These are phyloP conservation scores for Cercospora janseana DNA, from an alignment of 2,329 filamentous ascomycete species.

Conservation along the genomic window DNA sequence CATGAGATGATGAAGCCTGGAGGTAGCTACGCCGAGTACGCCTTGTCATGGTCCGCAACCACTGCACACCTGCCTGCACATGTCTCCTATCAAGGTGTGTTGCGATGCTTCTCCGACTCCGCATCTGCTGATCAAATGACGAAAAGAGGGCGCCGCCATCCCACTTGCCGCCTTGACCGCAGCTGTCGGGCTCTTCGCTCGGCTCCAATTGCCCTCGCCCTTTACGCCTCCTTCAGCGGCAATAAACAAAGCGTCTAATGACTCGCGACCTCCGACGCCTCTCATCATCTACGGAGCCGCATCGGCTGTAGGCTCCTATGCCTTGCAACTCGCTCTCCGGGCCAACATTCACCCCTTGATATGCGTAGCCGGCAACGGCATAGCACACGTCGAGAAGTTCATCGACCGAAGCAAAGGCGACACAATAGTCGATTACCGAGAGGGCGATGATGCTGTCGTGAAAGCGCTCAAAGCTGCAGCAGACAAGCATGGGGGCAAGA, in stretches of 20 bases:
- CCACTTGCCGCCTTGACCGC: conserved; percentile 50
- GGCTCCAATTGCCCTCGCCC: conserved; percentile 45
- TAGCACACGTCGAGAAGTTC: conserved; percentile 51
- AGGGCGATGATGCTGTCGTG: conserved; percentile 35
- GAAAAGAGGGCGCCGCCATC: conserved; percentile 44
- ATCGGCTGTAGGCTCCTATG: conserved; percentile 58
- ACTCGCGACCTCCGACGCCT: conserved; percentile 30
- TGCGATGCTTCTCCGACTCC: background rate
- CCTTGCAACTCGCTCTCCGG: conserved; percentile 54
- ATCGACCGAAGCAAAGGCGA: conserved; percentile 57
- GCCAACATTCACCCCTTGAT: conserved; percentile 62
- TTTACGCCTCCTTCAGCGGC: conserved; percentile 35
- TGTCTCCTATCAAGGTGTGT: conserved; percentile 52
- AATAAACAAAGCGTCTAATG: conserved; percentile 7
- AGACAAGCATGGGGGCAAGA: conserved; percentile 20
- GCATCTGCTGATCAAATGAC: conserved; percentile 10
- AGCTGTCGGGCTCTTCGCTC: conserved; percentile 46
- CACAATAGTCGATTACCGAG: conserved; percentile 59
- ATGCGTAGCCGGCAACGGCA: conserved; percentile 56
- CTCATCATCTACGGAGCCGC: conserved; percentile 52
- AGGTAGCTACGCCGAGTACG: conserved; percentile 63
- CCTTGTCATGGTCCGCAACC: conserved; percentile 55
- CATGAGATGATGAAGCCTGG: conserved; percentile 51
- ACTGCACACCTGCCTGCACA: conserved; percentile 56
- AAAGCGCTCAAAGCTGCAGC: conserved; percentile 33